These are phyloP conservation scores for Cladosporium sp. DNA, from an alignment of 2,329 filamentous ascomycete genomes.

Conservation along the genomic window DNA sequence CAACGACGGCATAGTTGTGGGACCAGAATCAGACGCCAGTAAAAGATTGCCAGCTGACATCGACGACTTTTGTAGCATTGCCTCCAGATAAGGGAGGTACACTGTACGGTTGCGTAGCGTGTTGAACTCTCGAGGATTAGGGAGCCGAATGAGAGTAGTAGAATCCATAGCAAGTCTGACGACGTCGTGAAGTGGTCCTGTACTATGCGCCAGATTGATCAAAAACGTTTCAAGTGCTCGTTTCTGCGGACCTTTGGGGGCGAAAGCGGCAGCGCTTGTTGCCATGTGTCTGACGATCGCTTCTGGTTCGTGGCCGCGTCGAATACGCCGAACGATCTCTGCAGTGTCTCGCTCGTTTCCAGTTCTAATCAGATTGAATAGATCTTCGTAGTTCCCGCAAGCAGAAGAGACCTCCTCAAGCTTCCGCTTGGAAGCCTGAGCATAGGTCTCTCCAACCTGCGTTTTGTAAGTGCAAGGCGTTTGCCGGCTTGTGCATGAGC, in stretches of 20 bases:
- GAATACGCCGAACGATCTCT: background rate
- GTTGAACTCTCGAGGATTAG: background rate
- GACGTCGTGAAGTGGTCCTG: constrained; percentile 13
- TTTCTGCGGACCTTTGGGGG: background rate
- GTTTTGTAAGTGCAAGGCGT: too few relatives aligned
- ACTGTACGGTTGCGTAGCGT: constrained; percentile 1
- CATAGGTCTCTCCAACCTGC: constrained; percentile 11
- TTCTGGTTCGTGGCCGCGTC: background rate
- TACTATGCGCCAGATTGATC: constrained; percentile 12
- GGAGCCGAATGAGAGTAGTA: background rate
- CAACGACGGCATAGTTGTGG: background rate
- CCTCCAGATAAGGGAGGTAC: background rate
- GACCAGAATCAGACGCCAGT: background rate
- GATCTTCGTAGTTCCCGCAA: background rate
- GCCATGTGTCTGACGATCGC: background rate
- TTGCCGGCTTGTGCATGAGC: too few relatives aligned
- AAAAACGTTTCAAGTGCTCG: background rate
- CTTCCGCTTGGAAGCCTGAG: constrained; percentile 14
- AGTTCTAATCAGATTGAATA: background rate
- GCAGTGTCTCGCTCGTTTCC: background rate
- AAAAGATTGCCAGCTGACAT: background rate
- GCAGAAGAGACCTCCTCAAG: constrained; percentile 2
- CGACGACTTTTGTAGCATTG: background rate
- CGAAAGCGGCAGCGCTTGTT: background rate
- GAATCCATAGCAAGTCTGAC: constrained; percentile 7